Evolutionary conservation across 1,139 yeast genomes (phyloP).

Genomic region (Suhomyces maxii): DNA sequence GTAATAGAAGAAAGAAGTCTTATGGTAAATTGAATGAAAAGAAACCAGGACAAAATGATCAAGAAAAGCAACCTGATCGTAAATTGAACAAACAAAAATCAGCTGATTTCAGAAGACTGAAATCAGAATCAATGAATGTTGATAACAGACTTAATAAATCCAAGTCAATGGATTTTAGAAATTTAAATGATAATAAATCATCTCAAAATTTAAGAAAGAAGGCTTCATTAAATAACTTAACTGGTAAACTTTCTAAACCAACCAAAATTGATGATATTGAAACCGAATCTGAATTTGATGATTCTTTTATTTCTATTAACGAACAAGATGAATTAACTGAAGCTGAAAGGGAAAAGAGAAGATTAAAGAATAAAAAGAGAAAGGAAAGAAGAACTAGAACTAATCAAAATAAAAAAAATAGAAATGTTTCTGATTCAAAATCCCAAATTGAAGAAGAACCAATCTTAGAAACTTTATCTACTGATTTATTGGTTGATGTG

Average conservation of each 20-base stretch:
- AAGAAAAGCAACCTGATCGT: constrained; percentile 1
- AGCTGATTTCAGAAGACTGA: constrained; percentile 13
- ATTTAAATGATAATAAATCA: constrained; percentile 2
- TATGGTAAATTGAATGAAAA: constrained; percentile 10
- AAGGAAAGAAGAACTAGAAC: constrained; percentile 16
- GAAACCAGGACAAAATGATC: background rate
- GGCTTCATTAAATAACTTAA: constrained; percentile 8
- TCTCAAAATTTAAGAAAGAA: constrained; percentile 8
- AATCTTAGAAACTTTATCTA: background rate
- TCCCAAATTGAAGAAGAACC: background rate
- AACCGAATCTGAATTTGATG: constrained; percentile 14
- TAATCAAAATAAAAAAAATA: constrained; percentile 6
- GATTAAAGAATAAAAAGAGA: constrained; percentile 16
- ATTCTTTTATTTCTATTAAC: constrained; percentile 8
- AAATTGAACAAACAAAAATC: constrained; percentile 14
- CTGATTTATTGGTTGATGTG: constrained; percentile 1
- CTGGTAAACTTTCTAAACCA: background rate
- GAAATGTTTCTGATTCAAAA: background rate
- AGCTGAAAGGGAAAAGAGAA: constrained; percentile 15
- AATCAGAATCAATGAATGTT: constrained; percentile 10
- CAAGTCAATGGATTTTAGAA: constrained; percentile 16
- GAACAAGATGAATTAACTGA: constrained; percentile 12
- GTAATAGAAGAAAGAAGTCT: constrained; percentile 10
- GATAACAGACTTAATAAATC: constrained; percentile 14
- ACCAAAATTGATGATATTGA: constrained; percentile 9